phyloP scores from a whole-genome alignment of 352 stramenopile species.

The Aphanomyces stellatus region DNA sequence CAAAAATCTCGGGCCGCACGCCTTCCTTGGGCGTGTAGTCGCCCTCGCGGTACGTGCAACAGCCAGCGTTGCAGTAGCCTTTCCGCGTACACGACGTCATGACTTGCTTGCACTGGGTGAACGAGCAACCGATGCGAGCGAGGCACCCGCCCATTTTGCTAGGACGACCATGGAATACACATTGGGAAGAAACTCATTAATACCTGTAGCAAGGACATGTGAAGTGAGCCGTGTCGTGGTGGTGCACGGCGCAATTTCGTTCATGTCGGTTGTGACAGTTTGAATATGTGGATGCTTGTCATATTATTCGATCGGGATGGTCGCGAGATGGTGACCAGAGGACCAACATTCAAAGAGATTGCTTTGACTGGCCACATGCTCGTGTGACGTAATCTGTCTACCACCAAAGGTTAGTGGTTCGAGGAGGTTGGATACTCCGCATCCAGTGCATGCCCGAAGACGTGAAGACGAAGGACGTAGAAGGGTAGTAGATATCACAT shows the following conservation, averaged over 20 bases:
- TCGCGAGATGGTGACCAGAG: too few species aligned
- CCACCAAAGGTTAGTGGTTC: too few species aligned
- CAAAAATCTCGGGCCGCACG: constrained; percentile 47
- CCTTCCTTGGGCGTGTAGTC: constrained; percentile 52
- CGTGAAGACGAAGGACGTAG: too few species aligned
- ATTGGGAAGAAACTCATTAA: neutral
- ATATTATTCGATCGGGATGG: too few species aligned
- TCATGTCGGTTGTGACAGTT: constrained; percentile 37
- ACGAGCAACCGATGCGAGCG: constrained; percentile 47
- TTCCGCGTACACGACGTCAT: constrained; percentile 58
- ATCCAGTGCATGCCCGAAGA: too few species aligned
- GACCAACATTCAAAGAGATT: too few species aligned
- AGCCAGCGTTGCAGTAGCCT: constrained; percentile 73
- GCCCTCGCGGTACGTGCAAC: constrained; percentile 51
- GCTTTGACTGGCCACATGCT: too few species aligned
- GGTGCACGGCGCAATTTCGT: constrained; percentile 41
- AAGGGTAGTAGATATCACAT: too few species aligned
- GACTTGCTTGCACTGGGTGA: constrained; percentile 51
- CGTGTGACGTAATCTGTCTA: too few species aligned
- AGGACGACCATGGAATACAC: neutral
- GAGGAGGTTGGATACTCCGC: too few species aligned
- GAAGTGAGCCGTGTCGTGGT: constrained; percentile 45
- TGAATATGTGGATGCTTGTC: constrained; percentile 41
- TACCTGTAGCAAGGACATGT: constrained; percentile 69
- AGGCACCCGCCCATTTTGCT: constrained; percentile 61